Conservation (phyloP, 768 basidiomycete species). For the Auriscalpium microsporum region DNA sequence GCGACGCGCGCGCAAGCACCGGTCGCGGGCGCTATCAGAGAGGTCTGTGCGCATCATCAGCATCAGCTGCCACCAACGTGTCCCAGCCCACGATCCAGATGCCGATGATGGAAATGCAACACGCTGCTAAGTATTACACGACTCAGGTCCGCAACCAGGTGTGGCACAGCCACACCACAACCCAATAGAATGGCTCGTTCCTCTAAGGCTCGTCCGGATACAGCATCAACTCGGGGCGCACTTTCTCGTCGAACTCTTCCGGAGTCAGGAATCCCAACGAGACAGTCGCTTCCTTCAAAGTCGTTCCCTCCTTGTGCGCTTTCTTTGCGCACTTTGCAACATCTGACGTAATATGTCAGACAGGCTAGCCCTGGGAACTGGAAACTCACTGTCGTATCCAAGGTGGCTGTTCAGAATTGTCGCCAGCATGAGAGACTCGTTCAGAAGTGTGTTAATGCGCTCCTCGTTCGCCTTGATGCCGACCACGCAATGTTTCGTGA, state of each 20-base stretch:
- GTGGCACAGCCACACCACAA: too few species aligned
- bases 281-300: conserved; percentile 91
- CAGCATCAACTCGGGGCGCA: conserved; percentile 87
- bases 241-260: conserved; percentile 93
- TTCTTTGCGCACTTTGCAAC: conserved; percentile 99
- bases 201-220: conserved; percentile 48
- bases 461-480: conserved; percentile 96
- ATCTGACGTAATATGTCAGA: conserved; percentile 41
- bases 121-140: too few species aligned
- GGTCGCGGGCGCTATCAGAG: too few species aligned
- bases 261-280: conserved; percentile 75
- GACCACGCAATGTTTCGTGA: conserved; percentile 94
- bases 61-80: too few species aligned
- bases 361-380: neutral
- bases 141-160: too few species aligned
- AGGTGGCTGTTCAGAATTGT: conserved; percentile 94
- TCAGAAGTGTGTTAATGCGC: conserved; percentile 78
- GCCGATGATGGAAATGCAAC: too few species aligned
- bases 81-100: too few species aligned
- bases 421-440: conserved; percentile 96
- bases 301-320: conserved; percentile 97
- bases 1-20: too few species aligned
- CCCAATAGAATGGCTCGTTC: too few species aligned
- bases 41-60: too few species aligned
- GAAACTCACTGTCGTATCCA: conserved; percentile 87